Evolutionary conservation across 2,329 filamentous ascomycete genomes (phyloP).

Genomic region (Aspergillus sp.): DNA sequence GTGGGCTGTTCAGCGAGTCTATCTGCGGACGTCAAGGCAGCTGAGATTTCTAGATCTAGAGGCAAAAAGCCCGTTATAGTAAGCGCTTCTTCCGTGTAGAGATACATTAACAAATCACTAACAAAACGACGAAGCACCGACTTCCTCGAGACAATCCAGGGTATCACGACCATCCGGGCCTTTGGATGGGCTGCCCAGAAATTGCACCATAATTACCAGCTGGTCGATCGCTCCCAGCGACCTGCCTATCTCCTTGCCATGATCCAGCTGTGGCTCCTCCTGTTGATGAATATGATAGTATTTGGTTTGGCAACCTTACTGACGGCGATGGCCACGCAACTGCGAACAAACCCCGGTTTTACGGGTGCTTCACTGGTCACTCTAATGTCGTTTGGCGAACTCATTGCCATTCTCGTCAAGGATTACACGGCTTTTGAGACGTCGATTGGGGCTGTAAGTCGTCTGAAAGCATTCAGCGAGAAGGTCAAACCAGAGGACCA

Average conservation of each 20-base stretch:
- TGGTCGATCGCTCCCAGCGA: constrained; percentile 51
- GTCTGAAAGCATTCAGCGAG: constrained; percentile 50
- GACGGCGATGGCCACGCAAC: constrained; percentile 45
- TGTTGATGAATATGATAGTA: constrained; percentile 49
- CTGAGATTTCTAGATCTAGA: constrained; percentile 59
- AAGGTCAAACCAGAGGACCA: constrained; percentile 42
- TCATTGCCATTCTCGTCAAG: constrained; percentile 46
- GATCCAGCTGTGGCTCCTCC: constrained; percentile 54
- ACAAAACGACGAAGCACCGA: constrained; percentile 23
- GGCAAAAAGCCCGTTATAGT: constrained; percentile 36
- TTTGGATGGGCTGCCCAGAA: constrained; percentile 49
- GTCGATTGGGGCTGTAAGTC: constrained; percentile 52
- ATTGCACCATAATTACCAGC: constrained; percentile 40
- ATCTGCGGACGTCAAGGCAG: constrained; percentile 58
- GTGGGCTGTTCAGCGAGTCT: constrained; percentile 19
- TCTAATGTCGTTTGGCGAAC: constrained; percentile 50
- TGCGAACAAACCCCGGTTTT: constrained; percentile 36
- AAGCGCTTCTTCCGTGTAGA: constrained; percentile 35
- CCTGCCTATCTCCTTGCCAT: constrained; percentile 55
- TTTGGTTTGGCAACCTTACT: constrained; percentile 46
- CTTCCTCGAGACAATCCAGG: constrained; percentile 54
- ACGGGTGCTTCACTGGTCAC: constrained; percentile 52
- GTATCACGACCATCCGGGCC: constrained; percentile 52
- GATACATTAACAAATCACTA: too few relatives aligned
- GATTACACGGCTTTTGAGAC: constrained; percentile 57